Conservation (phyloP, 2,329 filamentous ascomycete species). For the Didymella exigua region DNA sequence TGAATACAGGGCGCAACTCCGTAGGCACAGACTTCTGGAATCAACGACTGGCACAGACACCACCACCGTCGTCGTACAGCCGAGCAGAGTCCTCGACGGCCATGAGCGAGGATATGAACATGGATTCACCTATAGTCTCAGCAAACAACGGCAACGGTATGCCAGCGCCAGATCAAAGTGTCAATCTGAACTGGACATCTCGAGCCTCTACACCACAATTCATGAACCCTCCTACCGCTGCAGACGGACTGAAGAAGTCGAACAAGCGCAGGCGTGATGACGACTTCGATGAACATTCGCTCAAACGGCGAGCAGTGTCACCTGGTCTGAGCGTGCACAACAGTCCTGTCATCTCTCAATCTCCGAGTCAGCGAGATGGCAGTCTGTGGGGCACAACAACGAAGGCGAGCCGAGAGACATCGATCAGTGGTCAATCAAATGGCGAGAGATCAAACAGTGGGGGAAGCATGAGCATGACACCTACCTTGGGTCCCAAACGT, state of each 20-base stretch:
- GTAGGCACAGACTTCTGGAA: constrained; percentile 80
- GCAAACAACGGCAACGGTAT: constrained; percentile 26
- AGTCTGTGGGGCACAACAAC: constrained; percentile 75
- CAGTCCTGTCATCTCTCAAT: constrained; percentile 81
- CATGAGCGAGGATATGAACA: constrained; percentile 70
- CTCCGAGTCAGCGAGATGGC: constrained; percentile 74
- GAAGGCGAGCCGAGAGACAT: constrained; percentile 63
- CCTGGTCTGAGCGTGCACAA: constrained; percentile 91
- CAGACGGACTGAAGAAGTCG: constrained; percentile 50
- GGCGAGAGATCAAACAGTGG: constrained; percentile 55
- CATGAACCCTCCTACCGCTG: constrained; percentile 46
- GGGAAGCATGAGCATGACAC: constrained; percentile 54
- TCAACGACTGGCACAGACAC: constrained; percentile 63
- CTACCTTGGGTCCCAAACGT: constrained; percentile 53
- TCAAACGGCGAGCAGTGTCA: constrained; percentile 90
- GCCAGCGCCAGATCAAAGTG: constrained; percentile 27
- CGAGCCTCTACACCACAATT: constrained; percentile 48
- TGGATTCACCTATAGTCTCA: constrained; percentile 67
- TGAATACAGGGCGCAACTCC: constrained; percentile 77
- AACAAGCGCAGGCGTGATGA: constrained; percentile 85
- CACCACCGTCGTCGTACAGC: constrained; percentile 62
- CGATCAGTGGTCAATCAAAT: constrained; percentile 58
- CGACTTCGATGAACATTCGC: constrained; percentile 83
- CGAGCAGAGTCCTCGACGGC: constrained; percentile 58
- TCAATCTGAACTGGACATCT: constrained; percentile 35